These are phyloP conservation scores for Stevia rebaudiana DNA, from an alignment of 140 eudicot species.

Conservation along the genomic window DNA sequence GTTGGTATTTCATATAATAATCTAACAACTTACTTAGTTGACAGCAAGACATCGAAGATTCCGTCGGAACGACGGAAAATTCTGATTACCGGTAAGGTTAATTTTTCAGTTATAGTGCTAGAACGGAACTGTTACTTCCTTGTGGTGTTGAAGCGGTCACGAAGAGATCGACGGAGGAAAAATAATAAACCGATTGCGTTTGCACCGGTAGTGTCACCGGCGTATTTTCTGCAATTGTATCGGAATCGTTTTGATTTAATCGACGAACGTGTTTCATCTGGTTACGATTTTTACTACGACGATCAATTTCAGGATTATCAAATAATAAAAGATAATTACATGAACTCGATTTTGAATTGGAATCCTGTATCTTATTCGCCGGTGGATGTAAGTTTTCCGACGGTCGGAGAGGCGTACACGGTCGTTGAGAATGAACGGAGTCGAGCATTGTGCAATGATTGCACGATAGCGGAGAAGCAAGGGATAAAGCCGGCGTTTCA, in stretches of 20 bases:
- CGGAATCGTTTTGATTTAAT: slow-evolving; percentile 20
- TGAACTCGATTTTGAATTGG: slow-evolving; percentile 12
- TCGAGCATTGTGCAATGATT: slow-evolving; percentile 37
- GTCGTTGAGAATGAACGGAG: not conserved
- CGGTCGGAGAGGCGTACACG: slow-evolving; percentile 13
- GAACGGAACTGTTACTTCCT: slow-evolving; percentile 44
- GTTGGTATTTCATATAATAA: slow-evolving; percentile 73
- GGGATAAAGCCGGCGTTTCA: slow-evolving; percentile 49
- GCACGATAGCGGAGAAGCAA: slow-evolving; percentile 26
- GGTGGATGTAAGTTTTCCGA: not conserved
- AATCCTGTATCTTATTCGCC: not conserved
- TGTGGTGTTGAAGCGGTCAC: slow-evolving; percentile 56
- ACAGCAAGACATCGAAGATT: slow-evolving; percentile 17
- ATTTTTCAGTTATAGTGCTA: slow-evolving; percentile 32
- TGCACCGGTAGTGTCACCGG: slow-evolving; percentile 24
- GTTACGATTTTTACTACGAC: slow-evolving; percentile 12
- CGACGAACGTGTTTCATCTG: not conserved
- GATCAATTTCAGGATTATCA: slow-evolving; percentile 20
- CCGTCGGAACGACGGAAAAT: slow-evolving; percentile 34
- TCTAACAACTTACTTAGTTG: slow-evolving; percentile 54
- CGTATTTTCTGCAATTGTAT: slow-evolving; percentile 25
- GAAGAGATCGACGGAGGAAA: slow-evolving; percentile 46
- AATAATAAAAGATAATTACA: slow-evolving; percentile 29
- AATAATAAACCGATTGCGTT: slow-evolving; percentile 8
- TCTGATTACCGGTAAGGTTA: slow-evolving; percentile 57